Base-by-base conservation (phyloP, 2,329 filamentous ascomycete genomes). In the Venturiaceae sp. region DNA sequence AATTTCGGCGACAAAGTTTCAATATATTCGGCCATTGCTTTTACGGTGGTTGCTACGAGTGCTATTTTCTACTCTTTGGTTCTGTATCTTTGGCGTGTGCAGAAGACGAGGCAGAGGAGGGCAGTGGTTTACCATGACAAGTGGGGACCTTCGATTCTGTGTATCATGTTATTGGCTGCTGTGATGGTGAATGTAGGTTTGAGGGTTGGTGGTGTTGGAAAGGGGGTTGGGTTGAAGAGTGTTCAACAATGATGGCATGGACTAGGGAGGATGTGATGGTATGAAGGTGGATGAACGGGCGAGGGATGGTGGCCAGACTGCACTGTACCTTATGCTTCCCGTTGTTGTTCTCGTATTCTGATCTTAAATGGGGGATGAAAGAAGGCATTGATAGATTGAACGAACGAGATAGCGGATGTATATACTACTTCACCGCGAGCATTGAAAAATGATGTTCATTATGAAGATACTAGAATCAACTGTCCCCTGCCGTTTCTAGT, bases 71-170 rank as follows among this genome's bases (percentile, higher is more conserved):
- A 99, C 73, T 88, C 86, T 23, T 84, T 95, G 41, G 82, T 80
- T 53, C 83, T 95, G 57, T 99, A 96, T 70, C 76, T 96, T 23
- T 95, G 94, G 83, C 83, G 94, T 58, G 92, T 94, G 64, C 79
- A 83, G 62, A 90, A 90, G 62, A 97, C 97, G 68, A 83, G 90
- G 63, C 85, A 86, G 65, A 81, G 92, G 56, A 85, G 85, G 62
- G 90, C 88, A n/a, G 90, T 92, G 41, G 87, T 85, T 65, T 99
- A 94, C 72, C 94, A 97, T 71, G 94, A 99, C 71, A 86, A 84
- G 64, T 88, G 85, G 80, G 94, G 94, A 0, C 92, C 94, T 0
- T 91, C 81, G 3, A 74, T 85, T 23, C 79, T 99, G 33, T 95
- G 91, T 65, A 66, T 80, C 8, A 82, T 88, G 2, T 72, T 97